A percentile compares a stretch with the other conserved stretches of the same genome.
Conservation (phyloP, 1,284 basidiomycete genomes). For the Sparassis latifolia region DNA sequence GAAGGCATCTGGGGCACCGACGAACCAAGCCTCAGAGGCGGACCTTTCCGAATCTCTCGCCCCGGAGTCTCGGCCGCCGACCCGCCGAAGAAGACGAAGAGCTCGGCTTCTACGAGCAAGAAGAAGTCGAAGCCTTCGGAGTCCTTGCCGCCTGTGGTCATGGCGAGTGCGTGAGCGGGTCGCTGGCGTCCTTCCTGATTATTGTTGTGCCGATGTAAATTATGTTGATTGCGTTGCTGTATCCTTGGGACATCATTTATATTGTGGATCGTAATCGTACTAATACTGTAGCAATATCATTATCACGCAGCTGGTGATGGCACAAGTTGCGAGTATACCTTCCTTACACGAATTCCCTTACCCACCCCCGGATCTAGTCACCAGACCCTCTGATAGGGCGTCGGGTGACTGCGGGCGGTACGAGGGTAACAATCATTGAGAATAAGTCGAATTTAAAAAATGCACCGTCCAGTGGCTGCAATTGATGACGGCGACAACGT, state of each 20-base stretch:
- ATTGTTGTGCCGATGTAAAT: neutral
- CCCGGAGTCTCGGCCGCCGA: conserved; percentile 11
- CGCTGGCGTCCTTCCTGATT: neutral
- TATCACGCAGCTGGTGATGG: neutral
- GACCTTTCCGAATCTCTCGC: conserved; percentile 6
- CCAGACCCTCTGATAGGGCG: too few species aligned
- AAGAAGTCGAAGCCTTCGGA: conserved; percentile 26
- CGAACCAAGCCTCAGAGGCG: conserved; percentile 2
- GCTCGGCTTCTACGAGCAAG: conserved; percentile 23
- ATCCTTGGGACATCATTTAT: conserved; percentile 2
- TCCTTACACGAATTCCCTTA: too few species aligned
- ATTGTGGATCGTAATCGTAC: neutral
- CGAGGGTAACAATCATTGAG: neutral
- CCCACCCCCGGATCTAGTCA: too few species aligned
- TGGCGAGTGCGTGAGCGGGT: conserved; percentile 40
- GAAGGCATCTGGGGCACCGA: conserved; percentile 14
- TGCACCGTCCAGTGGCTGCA: too few species aligned
- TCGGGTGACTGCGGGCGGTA: neutral
- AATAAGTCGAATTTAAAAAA: neutral
- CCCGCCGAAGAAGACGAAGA: conserved; percentile 25
- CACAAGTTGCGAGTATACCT: too few species aligned
- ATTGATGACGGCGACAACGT: too few species aligned
- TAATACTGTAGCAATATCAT: neutral
- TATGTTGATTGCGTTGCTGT: neutral
- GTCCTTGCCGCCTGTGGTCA: conserved; percentile 41